A percentile compares a stretch with the other conserved stretches of the same genome.
Conservation (phyloP, 192 early-diverging fungal species). For the Coemansia sp. region DNA sequence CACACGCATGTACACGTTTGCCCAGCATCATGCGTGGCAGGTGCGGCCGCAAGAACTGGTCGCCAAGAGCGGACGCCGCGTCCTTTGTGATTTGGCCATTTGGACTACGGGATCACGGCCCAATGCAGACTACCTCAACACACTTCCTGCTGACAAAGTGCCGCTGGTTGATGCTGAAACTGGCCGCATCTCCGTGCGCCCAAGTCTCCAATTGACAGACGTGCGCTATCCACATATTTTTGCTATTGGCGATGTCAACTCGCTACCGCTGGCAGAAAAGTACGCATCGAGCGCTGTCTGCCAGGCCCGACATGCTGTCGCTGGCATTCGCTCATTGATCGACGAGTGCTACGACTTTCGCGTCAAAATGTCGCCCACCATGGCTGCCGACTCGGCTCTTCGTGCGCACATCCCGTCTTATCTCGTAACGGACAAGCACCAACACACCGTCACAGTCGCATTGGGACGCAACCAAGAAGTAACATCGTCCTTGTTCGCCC, state of each 20-base stretch:
- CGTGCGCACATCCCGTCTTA: constrained; percentile 22
- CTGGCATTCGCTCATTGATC: constrained; percentile 31
- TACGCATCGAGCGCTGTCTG: constrained; percentile 39
- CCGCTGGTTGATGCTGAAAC: constrained; percentile 43
- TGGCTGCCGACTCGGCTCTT: constrained; percentile 23
- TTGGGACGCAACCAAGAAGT: constrained; percentile 36
- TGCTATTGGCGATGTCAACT: constrained; percentile 58
- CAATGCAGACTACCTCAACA: constrained; percentile 54
- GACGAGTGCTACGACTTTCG: constrained; percentile 46
- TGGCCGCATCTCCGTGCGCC: constrained; percentile 51
- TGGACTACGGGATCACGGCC: constrained; percentile 53
- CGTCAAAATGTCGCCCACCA: constrained; percentile 32
- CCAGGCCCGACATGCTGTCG: constrained; percentile 41
- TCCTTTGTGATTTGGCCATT: constrained; percentile 62
- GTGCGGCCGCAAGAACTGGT: constrained; percentile 26
- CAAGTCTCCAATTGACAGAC: constrained; percentile 56
- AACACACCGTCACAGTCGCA: constrained; percentile 32
- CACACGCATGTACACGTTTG: constrained; percentile 1
- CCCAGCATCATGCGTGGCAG: constrained; percentile 7
- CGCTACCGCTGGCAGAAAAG: constrained; percentile 45
- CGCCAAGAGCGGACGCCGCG: constrained; percentile 34
- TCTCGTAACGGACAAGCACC: constrained; percentile 11
- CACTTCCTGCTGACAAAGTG: constrained; percentile 24
- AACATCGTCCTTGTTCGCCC: constrained; percentile 19
- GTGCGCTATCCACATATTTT: constrained; percentile 55